Conservation (phyloP, 768 basidiomycete species). For the Mycena capillaripes region DNA sequence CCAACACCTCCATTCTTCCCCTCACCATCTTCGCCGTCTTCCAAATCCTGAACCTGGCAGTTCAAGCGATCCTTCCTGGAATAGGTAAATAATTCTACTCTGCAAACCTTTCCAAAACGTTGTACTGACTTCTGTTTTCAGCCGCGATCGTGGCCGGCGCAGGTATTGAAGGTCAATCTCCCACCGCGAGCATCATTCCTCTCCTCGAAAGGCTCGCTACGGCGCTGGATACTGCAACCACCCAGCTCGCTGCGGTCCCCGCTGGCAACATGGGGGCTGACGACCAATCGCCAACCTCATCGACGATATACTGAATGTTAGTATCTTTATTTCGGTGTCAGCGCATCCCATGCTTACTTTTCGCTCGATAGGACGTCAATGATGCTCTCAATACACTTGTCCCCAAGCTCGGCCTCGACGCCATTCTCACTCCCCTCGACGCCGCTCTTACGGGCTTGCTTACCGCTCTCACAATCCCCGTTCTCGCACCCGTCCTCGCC, state of each 20-base stretch:
- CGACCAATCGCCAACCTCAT: slow-evolving; percentile 17
- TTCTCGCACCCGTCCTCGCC: slow-evolving; percentile 11
- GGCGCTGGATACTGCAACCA: slow-evolving; percentile 11
- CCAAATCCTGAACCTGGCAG: slow-evolving; percentile 12
- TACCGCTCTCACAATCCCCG: background rate
- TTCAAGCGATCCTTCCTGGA: background rate
- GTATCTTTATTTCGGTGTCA: background rate
- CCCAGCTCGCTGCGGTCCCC: background rate
- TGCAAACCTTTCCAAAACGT: background rate
- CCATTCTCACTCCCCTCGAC: slow-evolving; percentile 12
- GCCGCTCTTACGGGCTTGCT: slow-evolving; percentile 9
- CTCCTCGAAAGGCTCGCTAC: background rate
- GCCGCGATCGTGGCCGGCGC: background rate
- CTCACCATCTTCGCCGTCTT: slow-evolving; percentile 22
- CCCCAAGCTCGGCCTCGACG: slow-evolving; percentile 11
- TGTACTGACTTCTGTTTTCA: background rate
- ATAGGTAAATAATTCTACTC: background rate
- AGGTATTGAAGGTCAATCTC: background rate
- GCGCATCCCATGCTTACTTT: background rate
- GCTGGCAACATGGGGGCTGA: slow-evolving; percentile 12
- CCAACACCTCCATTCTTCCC: slow-evolving; percentile 19
- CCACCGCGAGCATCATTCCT: background rate
- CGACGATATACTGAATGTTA: slow-evolving; percentile 6
- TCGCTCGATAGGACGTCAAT: background rate
- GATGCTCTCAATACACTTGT: slow-evolving; percentile 20